These are phyloP conservation scores for Cadophora sp. DNA, from an alignment of 2,329 filamentous ascomycete species.

Conservation along the genomic window DNA sequence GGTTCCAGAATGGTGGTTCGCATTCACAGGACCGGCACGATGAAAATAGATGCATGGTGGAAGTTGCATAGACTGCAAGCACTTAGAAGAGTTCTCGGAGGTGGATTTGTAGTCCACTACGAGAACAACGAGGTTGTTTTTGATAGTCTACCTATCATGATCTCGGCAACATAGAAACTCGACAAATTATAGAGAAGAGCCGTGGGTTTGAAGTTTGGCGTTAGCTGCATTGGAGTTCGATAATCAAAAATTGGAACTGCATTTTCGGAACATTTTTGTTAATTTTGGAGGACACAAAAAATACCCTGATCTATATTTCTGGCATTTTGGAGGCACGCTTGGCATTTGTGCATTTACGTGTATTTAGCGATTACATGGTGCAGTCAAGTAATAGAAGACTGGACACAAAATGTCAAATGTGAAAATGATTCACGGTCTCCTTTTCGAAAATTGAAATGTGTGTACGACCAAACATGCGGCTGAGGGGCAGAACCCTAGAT, in stretches of 20 bases:
- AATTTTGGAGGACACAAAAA: constrained; percentile 5
- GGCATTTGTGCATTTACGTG: constrained; percentile 1
- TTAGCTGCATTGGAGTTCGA: background rate
- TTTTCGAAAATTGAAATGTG: constrained; percentile 1
- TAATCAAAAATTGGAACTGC: background rate
- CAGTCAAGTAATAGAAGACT: constrained; percentile 10
- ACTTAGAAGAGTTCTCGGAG: constrained; percentile 64
- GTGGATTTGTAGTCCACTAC: constrained; percentile 68
- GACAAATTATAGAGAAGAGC: background rate
- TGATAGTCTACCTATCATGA: constrained; percentile 56
- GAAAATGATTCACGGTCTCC: background rate
- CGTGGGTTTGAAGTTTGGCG: background rate
- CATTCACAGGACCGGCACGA: constrained; percentile 62
- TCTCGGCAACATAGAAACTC: constrained; percentile 10
- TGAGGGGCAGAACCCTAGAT: constrained; percentile 3
- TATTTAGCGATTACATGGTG: background rate
- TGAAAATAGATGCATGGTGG: constrained; percentile 77
- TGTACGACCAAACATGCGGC: background rate
- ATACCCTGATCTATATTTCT: constrained; percentile 1
- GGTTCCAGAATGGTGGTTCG: constrained; percentile 68
- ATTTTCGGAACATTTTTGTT: background rate
- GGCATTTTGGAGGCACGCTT: background rate
- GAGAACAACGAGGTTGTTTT: constrained; percentile 66
- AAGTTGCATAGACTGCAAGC: constrained; percentile 70
- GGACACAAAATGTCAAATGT: background rate